These are phyloP conservation scores for Lachancea nothofagi DNA, from an alignment of 805 yeast genomes.

Conservation along the genomic window DNA sequence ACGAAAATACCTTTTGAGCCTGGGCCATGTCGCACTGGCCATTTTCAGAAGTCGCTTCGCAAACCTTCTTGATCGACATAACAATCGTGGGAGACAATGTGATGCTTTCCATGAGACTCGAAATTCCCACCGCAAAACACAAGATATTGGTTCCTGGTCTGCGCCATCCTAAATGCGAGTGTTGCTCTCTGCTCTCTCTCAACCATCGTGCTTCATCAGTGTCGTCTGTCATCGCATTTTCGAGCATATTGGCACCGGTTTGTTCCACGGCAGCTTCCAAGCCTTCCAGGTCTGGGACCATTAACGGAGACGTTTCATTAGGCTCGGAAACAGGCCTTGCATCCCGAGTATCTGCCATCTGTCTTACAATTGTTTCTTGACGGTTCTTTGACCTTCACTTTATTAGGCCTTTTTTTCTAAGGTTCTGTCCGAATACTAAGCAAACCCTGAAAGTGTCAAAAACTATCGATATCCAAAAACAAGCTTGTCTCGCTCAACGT, in stretches of 20 bases:
- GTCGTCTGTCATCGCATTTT: constrained; percentile 10
- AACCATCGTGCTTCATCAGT: constrained; percentile 35
- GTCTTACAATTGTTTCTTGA: no score
- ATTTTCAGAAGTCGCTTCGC: constrained; percentile 27
- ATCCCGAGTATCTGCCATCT: not conserved
- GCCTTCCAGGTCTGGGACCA: constrained; percentile 7
- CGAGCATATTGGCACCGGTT: constrained; percentile 16
- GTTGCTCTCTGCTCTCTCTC: constrained; percentile 42
- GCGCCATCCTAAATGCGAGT: constrained; percentile 45
- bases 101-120: constrained; percentile 39
- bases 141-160: constrained; percentile 54
- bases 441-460: no score
- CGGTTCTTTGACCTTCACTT: no score
- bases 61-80: constrained; percentile 38
- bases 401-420: no score
- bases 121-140: constrained; percentile 38
- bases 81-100: constrained; percentile 36
- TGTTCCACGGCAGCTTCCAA: constrained; percentile 21
- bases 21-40: constrained; percentile 34
- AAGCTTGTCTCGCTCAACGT: no score
- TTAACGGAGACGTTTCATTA: constrained; percentile 1
- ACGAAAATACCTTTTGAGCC: constrained; percentile 43
- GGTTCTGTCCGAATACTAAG: no score
- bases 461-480: no score
- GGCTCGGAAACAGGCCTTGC: not conserved